phyloP scores from a whole-genome alignment of 257 asterid species.

The Solanum ossicruentum region DNA sequence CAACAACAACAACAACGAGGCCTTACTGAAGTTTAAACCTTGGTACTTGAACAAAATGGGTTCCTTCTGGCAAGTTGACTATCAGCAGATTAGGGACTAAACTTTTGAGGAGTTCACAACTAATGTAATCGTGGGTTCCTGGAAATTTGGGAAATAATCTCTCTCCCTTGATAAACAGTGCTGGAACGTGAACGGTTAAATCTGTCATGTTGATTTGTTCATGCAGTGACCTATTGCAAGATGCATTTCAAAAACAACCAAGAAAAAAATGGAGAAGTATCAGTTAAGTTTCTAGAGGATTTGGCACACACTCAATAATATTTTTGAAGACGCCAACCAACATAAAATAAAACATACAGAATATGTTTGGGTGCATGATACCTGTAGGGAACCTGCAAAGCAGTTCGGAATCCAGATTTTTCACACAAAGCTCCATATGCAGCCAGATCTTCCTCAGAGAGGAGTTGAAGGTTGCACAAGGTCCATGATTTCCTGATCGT shows the following conservation, averaged over 20 bases:
- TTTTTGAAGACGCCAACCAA: too few species aligned
- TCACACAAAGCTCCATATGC: slow-evolving; percentile 37
- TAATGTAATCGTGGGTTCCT: slow-evolving; percentile 34
- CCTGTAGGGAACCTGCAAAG: slow-evolving; percentile 58
- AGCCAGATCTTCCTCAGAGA: slow-evolving; percentile 36
- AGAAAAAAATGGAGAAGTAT: too few species aligned
- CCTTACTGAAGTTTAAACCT: slow-evolving; percentile 13
- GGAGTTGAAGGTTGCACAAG: slow-evolving; percentile 21
- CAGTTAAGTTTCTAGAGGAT: too few species aligned
- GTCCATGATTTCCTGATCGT: slow-evolving; percentile 43
- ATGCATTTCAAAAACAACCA: too few species aligned
- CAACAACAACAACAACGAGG: not conserved
- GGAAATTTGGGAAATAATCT: slow-evolving; percentile 48
- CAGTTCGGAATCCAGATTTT: slow-evolving; percentile 50
- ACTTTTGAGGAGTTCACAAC: slow-evolving; percentile 16
- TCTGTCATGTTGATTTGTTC: too few species aligned
- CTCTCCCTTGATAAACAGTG: slow-evolving; percentile 42
- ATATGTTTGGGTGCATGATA: not conserved
- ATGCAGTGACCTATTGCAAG: too few species aligned
- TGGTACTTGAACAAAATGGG: slow-evolving; percentile 65
- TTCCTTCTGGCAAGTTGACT: slow-evolving; percentile 34
- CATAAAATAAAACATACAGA: not conserved
- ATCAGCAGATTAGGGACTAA: slow-evolving; percentile 31
- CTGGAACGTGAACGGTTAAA: slow-evolving; percentile 15
- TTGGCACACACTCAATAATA: too few species aligned